These are phyloP conservation scores for Pseudovirgaria hyperparasitica DNA, from an alignment of 2,329 filamentous ascomycete species.

Conservation along the genomic window DNA sequence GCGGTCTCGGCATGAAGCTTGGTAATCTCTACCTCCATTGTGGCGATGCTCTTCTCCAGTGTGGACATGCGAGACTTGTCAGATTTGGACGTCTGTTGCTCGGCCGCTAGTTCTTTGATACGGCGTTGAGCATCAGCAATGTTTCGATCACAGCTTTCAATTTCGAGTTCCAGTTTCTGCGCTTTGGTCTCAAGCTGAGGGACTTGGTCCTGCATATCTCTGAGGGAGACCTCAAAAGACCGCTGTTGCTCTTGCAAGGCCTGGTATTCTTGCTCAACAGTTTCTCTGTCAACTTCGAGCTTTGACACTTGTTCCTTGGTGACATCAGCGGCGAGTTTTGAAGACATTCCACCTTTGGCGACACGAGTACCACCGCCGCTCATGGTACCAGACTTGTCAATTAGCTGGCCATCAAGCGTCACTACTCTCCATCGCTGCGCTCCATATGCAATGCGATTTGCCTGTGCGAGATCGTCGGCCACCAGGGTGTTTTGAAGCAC, in stretches of 20 bases:
- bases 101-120: conserved; percentile 69
- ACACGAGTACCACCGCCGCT: conserved; percentile 87
- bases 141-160: conserved; percentile 77
- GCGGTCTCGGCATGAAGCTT: conserved; percentile 75
- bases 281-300: conserved; percentile 76
- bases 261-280: conserved; percentile 69
- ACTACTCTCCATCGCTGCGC: conserved; percentile 91
- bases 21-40: conserved; percentile 64
- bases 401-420: conserved; percentile 85
- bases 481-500: conserved; percentile 92
- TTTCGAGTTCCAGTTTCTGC: conserved; percentile 79
- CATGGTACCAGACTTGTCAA: conserved; percentile 98
- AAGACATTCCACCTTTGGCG: conserved; percentile 91
- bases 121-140: conserved; percentile 72
- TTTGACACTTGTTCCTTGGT: conserved; percentile 80
- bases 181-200: conserved; percentile 79
- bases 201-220: conserved; percentile 62
- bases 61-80: conserved; percentile 63
- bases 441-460: conserved; percentile 92
- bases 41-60: conserved; percentile 65
- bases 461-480: conserved; percentile 83
- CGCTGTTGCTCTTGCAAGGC: conserved; percentile 76
- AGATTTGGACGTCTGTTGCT: conserved; percentile 66
- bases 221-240: conserved; percentile 61
- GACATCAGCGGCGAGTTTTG: conserved; percentile 77